Evolutionary conservation across 2,329 filamentous ascomycete genomes (phyloP), one percentile per base, ranked within the genome.

Genomic region (Sordariomycetes sp.): DNA sequence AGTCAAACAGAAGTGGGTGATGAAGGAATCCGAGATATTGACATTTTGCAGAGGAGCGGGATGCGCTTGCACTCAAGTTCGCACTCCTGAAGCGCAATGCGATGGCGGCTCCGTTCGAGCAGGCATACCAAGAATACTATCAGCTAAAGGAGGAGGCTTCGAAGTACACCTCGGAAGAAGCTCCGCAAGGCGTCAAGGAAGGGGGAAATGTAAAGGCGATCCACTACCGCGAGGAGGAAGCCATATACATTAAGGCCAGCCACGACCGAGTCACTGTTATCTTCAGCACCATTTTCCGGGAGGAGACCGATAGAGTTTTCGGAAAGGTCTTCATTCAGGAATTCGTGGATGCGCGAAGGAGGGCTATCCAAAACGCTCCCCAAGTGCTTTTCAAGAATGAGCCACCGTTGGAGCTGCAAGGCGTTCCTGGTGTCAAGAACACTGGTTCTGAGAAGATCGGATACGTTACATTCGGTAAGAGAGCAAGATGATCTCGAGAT

Each of bases 251-350:
- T 67, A 96, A 98, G 67, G 90, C 92, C 41, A 93, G 85, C 58
- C 84, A 93, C 64, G 92, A 99, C 58, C 80, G 92, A 51, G 92
- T 99, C 34, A 98, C 93, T 1, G 88, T 98, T 51, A 98, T 98
- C 53, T 98, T 98, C 72, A 94, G 87, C 63, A 98, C 92, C 27
- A 77, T 96, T 34, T 99, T 99, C 72, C 75, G 86, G 38, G 93
- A 99, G 56, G 93, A 98, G 65, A 98, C 93, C 35, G 92, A 98
- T 56, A 74, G 90, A 41, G 86, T 99, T 38, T 98, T 94, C 51
- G 92, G 92, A 48, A 96, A 95, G 65, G 87, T 98, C 11, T 98
- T 99, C 56, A 78, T 98, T 47, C 88, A 95, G 65, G 92, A 99
- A 61, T 98, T 99, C 46, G 93, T 96, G 37, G 92, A 99, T 63